These are phyloP conservation scores for Neophaeococcomyces aloes DNA, from an alignment of 2,329 filamentous ascomycete genomes.

Conservation along the genomic window DNA sequence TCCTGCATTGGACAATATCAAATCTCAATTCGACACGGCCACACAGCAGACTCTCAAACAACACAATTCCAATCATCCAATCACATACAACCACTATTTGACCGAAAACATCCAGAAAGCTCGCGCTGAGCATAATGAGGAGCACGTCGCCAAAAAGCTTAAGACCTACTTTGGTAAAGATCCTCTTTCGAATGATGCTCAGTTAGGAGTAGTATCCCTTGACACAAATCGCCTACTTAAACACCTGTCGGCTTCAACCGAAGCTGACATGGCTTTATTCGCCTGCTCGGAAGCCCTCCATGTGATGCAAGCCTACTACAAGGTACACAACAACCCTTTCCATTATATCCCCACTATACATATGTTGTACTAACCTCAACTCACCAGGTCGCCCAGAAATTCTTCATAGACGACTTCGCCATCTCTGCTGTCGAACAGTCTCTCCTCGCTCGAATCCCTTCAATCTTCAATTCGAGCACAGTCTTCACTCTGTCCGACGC, in stretches of 20 bases:
- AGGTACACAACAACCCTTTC: slow-evolving; percentile 24
- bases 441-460: slow-evolving; percentile 33
- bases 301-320: slow-evolving; percentile 38
- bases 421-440: slow-evolving; percentile 42
- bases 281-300: slow-evolving; percentile 32
- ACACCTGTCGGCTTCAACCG: slow-evolving; percentile 12
- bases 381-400: slow-evolving; percentile 35
- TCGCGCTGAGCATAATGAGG: slow-evolving; percentile 4
- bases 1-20: slow-evolving; percentile 4
- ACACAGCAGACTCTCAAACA: slow-evolving; percentile 36
- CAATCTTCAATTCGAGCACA: slow-evolving; percentile 32
- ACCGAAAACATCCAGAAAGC: slow-evolving; percentile 26
- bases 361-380: neutral
- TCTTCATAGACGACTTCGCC: slow-evolving; percentile 40
- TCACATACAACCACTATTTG: slow-evolving; percentile 31
- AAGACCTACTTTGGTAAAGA: slow-evolving; percentile 5
- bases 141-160: no score
- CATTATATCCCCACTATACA: neutral
- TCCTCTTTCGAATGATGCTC: neutral
- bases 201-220: neutral
- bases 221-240: neutral
- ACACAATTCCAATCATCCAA: slow-evolving; percentile 31
- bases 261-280: slow-evolving; percentile 29
- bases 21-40: slow-evolving; percentile 20
- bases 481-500: slow-evolving; percentile 29